Conservation (phyloP, 2,329 filamentous ascomycete species). For the Acrocalymma vagum region DNA sequence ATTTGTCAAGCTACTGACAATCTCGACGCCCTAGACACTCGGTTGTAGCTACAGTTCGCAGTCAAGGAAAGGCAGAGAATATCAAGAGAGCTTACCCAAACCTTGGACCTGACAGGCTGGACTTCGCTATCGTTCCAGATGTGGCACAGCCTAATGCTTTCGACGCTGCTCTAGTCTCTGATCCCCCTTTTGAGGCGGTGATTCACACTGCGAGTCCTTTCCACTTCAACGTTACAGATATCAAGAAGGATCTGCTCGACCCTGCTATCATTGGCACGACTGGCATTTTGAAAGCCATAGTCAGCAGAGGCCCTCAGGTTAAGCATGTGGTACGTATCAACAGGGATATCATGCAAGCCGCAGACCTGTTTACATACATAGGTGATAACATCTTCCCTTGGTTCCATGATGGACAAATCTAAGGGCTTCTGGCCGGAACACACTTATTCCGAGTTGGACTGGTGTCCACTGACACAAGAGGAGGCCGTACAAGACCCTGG, state of each 20-base stretch:
- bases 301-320: constrained; percentile 67
- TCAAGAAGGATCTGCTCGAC: constrained; percentile 66
- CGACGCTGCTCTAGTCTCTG: constrained; percentile 60
- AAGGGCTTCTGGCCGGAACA: constrained; percentile 56
- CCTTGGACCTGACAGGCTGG: constrained; percentile 61
- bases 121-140: constrained; percentile 73
- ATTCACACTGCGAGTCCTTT: constrained; percentile 61
- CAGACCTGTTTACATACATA: background rate
- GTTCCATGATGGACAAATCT: constrained; percentile 63
- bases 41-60: constrained; percentile 67
- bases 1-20: constrained; percentile 1
- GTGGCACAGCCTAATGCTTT: constrained; percentile 75
- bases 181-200: constrained; percentile 72
- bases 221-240: constrained; percentile 72
- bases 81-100: constrained; percentile 60
- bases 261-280: constrained; percentile 69
- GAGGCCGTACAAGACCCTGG: constrained; percentile 51
- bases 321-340: constrained; percentile 67
- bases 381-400: constrained; percentile 68
- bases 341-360: background rate
- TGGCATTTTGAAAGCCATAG: constrained; percentile 65
- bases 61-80: constrained; percentile 63
- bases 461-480: constrained; percentile 62
- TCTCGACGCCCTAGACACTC: constrained; percentile 54
- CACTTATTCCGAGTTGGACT: constrained; percentile 59